Base-by-base conservation (phyloP, 805 yeast genomes). In the Zygosaccharomyces gambellarensis region DNA sequence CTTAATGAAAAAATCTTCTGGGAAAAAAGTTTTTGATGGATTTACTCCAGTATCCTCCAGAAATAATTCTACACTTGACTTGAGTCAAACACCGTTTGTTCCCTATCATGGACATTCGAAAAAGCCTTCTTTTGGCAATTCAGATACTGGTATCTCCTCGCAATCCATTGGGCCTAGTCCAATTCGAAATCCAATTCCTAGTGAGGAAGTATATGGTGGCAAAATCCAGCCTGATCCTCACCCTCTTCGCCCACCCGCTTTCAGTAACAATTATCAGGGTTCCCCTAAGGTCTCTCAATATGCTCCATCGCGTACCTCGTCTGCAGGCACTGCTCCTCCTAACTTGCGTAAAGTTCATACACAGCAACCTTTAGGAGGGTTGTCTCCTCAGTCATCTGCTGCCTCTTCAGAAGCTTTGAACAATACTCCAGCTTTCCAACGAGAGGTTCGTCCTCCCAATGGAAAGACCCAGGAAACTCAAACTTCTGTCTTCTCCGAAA, bases 31-130 rank as follows among this genome's bases (percentile, higher is more conserved):
- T 0, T 85, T 85, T 65, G 82, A 87, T 46, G 84, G 81, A 49
- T 84, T 81, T 63, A 82, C 85, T 34, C 90, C 90, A 1, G 71
- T 78, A 2, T 70, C 82, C n/a, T 83, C 90, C 1, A 73, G 90
- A 56, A 78, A 71, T 36, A 71, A 75, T 1, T 76, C 81, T 2
- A 63, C 61, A 21, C 47, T 67, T 19, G 79, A 76, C 54, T 54
- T 69, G 19, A 47, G 58, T 11, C 64, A 63, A 39, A 51, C 48
- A n/a, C 45, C 54, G 30, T 55, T 62, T 36, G 57, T 62, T 5
- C 63, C 65, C 17, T 58, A 48, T 29, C 56, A 55, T 17, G 48
- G 39, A 9, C 46, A 39, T 21, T 23, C 43, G 6, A 44, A 49
- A 22, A 42, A 44, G 27, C 36, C 44, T 1, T 47, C 53, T 11